Base-by-base conservation (phyloP, 768 basidiomycete genomes). In the Xerocomus spinulosus region DNA sequence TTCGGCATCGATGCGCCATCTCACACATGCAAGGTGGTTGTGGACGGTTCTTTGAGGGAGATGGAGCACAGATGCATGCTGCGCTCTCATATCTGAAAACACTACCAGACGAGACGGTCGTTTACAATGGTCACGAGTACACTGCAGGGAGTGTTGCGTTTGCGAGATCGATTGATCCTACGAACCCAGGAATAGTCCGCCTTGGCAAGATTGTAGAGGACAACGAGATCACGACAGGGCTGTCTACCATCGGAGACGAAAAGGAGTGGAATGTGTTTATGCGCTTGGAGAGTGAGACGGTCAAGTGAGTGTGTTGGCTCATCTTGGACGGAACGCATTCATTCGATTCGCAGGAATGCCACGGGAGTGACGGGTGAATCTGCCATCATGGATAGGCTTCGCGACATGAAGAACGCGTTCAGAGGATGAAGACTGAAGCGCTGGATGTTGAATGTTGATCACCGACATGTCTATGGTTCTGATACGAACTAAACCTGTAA, bases 201-300 rank as follows among this genome's bases (percentile, higher is more conserved):
- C 78, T 96, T 25, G 70, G 70, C 7, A 70, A 77, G 36, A 71
- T 91, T 17, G 77, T 79, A 20, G 62, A 76, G 42, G 70, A 73
- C 38, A 83, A 91, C 58, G 60, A 74, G 46, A 66, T 80, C 37
- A 92, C 87, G 4, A 81, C 86, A 4, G 92, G 94, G 33, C 70
- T 85, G 62, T 86, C 87, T 12, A 96, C 92, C 0, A 93, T 98
- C 42, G 87, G 79, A 0, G 88, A 98, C 55, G 95, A 98, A 73
- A 93, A 92, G 70, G 73, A 81, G 53, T 94, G 90, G 89, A 98
- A 98, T 68, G 83, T 92, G 8, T 97, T 97, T 67, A 92, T 96
- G 91, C 79, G 92, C 15, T 69, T 92, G 10, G 68, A 75, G 5
- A 80, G 71, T 52, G 72, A 74, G 5, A 73, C 80, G 5, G 79